Conservation (phyloP, 768 basidiomycete species). For the Tylopilus intermedius region DNA sequence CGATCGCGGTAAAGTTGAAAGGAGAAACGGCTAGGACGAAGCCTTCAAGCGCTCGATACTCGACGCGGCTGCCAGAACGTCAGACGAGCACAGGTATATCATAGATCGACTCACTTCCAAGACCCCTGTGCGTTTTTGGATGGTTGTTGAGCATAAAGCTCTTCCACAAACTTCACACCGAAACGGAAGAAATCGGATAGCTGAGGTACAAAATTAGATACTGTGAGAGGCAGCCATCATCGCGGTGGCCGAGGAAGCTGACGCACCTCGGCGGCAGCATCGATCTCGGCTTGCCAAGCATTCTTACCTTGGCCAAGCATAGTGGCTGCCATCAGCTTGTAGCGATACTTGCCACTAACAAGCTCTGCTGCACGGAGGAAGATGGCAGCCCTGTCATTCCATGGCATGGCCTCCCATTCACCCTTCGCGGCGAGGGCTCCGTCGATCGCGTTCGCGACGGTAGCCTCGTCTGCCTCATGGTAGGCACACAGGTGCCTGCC, state of each 20-base stretch:
- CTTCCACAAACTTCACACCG: slow-evolving; percentile 94
- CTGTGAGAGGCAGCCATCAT: background rate
- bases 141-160: slow-evolving; percentile 89
- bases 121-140: slow-evolving; percentile 76
- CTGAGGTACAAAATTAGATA: slow-evolving; percentile 32
- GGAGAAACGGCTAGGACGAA: slow-evolving; percentile 97
- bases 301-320: slow-evolving; percentile 99
- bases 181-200: slow-evolving; percentile 93
- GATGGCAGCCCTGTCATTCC: slow-evolving; percentile 96
- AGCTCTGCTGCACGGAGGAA: slow-evolving; percentile 98
- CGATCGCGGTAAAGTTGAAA: slow-evolving; percentile 98
- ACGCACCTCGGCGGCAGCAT: slow-evolving; percentile 92
- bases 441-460: slow-evolving; percentile 74
- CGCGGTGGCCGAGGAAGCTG: background rate
- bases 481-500: slow-evolving; percentile 76
- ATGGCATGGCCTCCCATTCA: slow-evolving; percentile 91
- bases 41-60: slow-evolving; percentile 96
- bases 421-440: slow-evolving; percentile 82
- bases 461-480: slow-evolving; percentile 79
- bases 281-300: slow-evolving; percentile 99
- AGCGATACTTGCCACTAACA: slow-evolving; percentile 91
- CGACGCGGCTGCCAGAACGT: slow-evolving; percentile 63
- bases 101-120: slow-evolving; percentile 77
- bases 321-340: slow-evolving; percentile 91
- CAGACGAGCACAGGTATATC: background rate